Evolutionary conservation across 2,329 filamentous ascomycete species (phyloP).

Genomic region (Colletotrichum brevisporum): DNA sequence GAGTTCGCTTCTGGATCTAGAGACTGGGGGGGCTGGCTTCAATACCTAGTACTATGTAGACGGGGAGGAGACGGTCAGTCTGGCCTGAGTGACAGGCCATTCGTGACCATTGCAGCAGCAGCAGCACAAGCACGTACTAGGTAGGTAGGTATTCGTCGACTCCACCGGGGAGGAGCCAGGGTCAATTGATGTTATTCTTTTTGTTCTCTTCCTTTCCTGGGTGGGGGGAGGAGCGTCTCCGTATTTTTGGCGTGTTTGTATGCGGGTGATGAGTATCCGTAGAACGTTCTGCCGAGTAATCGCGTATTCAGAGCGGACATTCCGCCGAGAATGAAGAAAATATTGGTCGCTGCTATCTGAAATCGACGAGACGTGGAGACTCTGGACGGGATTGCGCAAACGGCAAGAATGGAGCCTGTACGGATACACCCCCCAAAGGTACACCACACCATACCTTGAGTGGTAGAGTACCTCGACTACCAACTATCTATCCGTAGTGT

Average conservation of each 20-base stretch:
- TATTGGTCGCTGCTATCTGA: conserved; percentile 12
- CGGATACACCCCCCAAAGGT: not conserved
- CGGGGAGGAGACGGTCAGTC: conserved; percentile 1
- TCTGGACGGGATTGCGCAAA: conserved; percentile 35
- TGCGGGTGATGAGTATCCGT: no score
- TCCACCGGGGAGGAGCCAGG: conserved; percentile 22
- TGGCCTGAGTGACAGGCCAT: conserved; percentile 35
- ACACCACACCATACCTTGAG: no score
- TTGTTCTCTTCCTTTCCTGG: not conserved
- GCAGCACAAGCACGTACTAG: not conserved
- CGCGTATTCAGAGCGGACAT: not conserved
- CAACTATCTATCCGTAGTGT: not conserved
- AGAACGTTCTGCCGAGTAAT: no score
- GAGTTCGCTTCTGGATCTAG: conserved; percentile 20
- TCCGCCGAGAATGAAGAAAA: conserved; percentile 9
- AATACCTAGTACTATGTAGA: conserved; percentile 9
- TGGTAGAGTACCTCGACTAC: no score
- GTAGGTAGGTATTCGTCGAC: not conserved
- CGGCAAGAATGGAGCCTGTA: conserved; percentile 17
- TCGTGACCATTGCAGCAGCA: conserved; percentile 1
- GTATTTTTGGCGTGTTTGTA: no score
- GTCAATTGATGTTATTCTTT: not conserved
- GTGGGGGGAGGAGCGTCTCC: no score
- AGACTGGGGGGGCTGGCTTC: conserved; percentile 19
- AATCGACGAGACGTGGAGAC: conserved; percentile 12